Evolutionary conservation across 2,329 filamentous ascomycete genomes (phyloP).

Genomic region (Emericellopsis cladophorae): DNA sequence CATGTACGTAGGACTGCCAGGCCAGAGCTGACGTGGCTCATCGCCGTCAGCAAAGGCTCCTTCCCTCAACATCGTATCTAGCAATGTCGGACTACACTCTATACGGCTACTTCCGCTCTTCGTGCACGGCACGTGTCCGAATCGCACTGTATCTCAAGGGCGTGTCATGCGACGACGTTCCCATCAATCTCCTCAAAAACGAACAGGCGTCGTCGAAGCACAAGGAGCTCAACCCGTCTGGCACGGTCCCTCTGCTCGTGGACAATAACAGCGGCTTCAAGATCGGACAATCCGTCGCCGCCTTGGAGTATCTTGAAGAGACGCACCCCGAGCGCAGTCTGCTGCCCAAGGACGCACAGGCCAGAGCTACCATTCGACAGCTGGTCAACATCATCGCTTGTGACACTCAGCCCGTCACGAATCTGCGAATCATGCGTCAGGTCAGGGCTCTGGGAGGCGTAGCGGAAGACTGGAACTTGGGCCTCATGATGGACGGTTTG

Average conservation of each 20-base stretch:
- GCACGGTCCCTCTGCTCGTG: slow-evolving; percentile 40
- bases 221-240: slow-evolving; percentile 36
- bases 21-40: not conserved
- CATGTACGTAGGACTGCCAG: too few relatives aligned
- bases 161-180: slow-evolving; percentile 30
- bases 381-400: slow-evolving; percentile 39
- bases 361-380: slow-evolving; percentile 36
- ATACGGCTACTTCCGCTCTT: slow-evolving; percentile 50
- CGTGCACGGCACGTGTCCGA: slow-evolving; percentile 47
- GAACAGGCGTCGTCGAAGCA: slow-evolving; percentile 36
- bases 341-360: slow-evolving; percentile 30
- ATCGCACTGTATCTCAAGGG: slow-evolving; percentile 45
- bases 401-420: slow-evolving; percentile 47
- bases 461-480: slow-evolving; percentile 34
- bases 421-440: slow-evolving; percentile 4
- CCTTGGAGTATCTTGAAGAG: slow-evolving; percentile 51
- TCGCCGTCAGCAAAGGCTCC: not conserved
- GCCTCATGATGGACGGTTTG: slow-evolving; percentile 39
- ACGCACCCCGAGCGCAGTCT: slow-evolving; percentile 25
- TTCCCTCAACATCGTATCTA: not conserved
- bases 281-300: slow-evolving; percentile 45
- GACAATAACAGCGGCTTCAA: slow-evolving; percentile 19
- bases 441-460: slow-evolving; percentile 16
- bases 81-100: slow-evolving; percentile 23
- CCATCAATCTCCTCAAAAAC: slow-evolving; percentile 39